phyloP scores from a whole-genome alignment of 225 moss, liverwort and hornwort genomes.

The Polytrichum commune region DNA sequence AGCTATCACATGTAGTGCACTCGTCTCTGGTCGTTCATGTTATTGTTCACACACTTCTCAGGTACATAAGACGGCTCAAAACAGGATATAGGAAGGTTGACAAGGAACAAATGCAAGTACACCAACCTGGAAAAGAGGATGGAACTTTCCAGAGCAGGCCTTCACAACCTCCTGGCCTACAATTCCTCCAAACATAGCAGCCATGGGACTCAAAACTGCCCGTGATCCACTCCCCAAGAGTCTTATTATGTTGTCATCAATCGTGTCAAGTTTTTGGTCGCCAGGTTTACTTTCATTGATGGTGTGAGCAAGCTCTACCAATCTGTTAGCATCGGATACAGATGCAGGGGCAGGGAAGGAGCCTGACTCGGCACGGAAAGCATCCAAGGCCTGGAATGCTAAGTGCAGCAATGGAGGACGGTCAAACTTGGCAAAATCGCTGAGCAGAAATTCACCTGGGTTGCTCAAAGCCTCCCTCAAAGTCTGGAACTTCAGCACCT shows the following conservation, averaged over 20 bases:
- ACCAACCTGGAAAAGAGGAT: slow-evolving; percentile 73
- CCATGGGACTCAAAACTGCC: slow-evolving; percentile 89
- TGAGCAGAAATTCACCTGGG: slow-evolving; percentile 88
- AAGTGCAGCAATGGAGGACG: slow-evolving; percentile 84
- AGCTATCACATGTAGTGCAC: no score
- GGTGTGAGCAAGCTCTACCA: slow-evolving; percentile 41
- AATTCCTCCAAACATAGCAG: slow-evolving; percentile 98
- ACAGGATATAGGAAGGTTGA: no score
- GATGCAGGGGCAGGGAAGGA: slow-evolving; percentile 67
- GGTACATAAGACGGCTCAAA: no score
- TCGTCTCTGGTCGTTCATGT: no score
- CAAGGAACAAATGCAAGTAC: not conserved
- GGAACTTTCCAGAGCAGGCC: slow-evolving; percentile 93
- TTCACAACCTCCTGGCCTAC: slow-evolving; percentile 99
- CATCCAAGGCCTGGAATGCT: slow-evolving; percentile 85
- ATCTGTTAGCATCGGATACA: slow-evolving; percentile 44
- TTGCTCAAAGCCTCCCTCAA: slow-evolving; percentile 64
- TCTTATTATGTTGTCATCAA: slow-evolving; percentile 67
- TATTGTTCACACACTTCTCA: no score
- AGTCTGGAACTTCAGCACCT: slow-evolving; percentile 71
- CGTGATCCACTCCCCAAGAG: slow-evolving; percentile 81
- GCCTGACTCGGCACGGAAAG: slow-evolving; percentile 53
- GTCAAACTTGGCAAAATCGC: slow-evolving; percentile 92
- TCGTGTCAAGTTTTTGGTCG: slow-evolving; percentile 56
- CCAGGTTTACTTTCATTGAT: slow-evolving; percentile 57